Base-by-base conservation (phyloP, 176 grass and related monocot genomes). In the Oryza brachyantha region DNA sequence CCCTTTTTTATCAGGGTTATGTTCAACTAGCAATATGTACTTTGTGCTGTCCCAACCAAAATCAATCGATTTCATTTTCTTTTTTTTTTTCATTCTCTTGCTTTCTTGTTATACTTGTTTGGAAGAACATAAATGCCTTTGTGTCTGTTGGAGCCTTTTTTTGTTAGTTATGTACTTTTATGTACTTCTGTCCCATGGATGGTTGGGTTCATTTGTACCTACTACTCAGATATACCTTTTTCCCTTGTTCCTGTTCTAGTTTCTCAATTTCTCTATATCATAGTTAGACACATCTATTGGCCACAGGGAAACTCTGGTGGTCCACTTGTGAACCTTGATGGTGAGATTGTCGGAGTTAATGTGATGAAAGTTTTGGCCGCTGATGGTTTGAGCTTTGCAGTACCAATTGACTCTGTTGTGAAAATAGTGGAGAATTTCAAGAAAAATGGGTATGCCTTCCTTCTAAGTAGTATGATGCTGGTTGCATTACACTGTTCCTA, bases 291-390 rank as follows among this genome's bases (percentile, higher is more conserved):
- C 29, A 40, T 62, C 68, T 68, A 10, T 61, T 22, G 72, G 42
- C 66, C 40, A 1, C 87, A 98, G 95, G 95, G 92, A 63, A 98
- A 87, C 72, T 92, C 90, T 71, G 92, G 95, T 54, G 92, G 92
- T 24, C 95, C 90, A 71, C 87, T 94, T 85, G 87, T 94, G 60
- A 98, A 98, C 64, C 80, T 98, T 69, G 92, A 94, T 63, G 95
- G 92, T 0, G 95, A 98, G 68, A 88, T 94, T 68, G 84, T 94
- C 37, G 95, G 95, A 70, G 77, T 98, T 66, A 98, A 92, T 68
- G 80, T 92, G 46, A 85, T 92, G 83, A 94, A 94, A 90, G 43
- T 85, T 34, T 3, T 3, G 24, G 39, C 52, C 60, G 90, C 90
- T 74, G 83, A 94, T 87, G 88, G 92, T 73, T 84, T 93, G 80